A percentile compares a stretch with the other conserved stretches of the same genome.
phyloP scores from a whole-genome alignment of 2,329 filamentous ascomycete genomes.

The Geosmithia flava region DNA sequence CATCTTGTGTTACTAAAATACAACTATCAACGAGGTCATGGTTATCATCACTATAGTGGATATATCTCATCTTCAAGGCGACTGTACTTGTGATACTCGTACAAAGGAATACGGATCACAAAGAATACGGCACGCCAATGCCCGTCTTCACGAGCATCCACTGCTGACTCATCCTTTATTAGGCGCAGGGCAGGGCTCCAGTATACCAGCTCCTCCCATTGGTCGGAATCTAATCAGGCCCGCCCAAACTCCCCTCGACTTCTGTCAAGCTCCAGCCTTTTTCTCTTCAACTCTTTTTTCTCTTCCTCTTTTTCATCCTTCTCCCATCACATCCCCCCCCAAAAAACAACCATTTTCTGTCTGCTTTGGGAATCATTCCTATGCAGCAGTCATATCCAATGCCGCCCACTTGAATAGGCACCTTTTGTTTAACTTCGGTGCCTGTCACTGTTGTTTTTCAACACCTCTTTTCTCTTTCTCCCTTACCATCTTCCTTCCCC shows the following conservation, averaged over 20 bases:
- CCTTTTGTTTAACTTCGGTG: neutral
- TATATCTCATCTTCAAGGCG: too few relatives aligned
- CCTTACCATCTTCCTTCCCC: neutral
- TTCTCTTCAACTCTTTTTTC: slow-evolving; percentile 1
- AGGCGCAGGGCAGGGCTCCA: neutral
- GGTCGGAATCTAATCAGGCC: neutral
- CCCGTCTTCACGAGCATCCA: too few relatives aligned
- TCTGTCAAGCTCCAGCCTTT: neutral
- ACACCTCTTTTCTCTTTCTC: neutral
- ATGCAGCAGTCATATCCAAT: neutral
- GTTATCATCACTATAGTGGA: too few relatives aligned
- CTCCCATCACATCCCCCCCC: neutral
- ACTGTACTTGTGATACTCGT: too few relatives aligned
- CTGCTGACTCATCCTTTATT: neutral
- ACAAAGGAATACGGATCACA: too few relatives aligned
- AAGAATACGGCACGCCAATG: too few relatives aligned
- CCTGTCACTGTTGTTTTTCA: neutral
- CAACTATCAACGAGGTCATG: too few relatives aligned
- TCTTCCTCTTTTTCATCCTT: slow-evolving; percentile 1
- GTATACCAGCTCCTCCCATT: neutral
- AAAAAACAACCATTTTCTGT: neutral
- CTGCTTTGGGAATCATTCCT: neutral
- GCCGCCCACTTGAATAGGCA: neutral
- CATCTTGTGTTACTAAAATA: too few relatives aligned
- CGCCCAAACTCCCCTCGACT: neutral